Conservation (phyloP, 768 basidiomycete genomes). For the Trametes cingulata region DNA sequence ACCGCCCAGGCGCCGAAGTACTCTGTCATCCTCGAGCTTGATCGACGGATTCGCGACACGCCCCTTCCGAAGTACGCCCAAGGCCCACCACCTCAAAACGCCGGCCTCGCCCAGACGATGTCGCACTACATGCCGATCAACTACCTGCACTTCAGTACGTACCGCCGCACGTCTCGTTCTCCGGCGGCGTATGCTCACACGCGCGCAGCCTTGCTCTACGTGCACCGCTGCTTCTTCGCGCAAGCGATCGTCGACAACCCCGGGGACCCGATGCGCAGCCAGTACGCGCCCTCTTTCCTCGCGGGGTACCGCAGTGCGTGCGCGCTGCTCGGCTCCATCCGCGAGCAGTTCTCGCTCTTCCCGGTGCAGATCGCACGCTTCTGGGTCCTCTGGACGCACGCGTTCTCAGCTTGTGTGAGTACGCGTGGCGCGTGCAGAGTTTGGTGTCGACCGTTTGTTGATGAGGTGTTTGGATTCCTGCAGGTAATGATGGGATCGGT, state of each 20-base stretch:
- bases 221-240: conserved; percentile 72
- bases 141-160: conserved; percentile 68
- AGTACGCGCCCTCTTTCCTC: conserved; percentile 71
- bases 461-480: neutral
- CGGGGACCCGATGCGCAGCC: conserved; percentile 64
- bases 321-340: conserved; percentile 53
- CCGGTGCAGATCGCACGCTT: conserved; percentile 61
- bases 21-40: conserved; percentile 63
- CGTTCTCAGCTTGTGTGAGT: conserved; percentile 42
- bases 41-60: conserved; percentile 65
- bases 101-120: conserved; percentile 63
- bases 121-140: conserved; percentile 74
- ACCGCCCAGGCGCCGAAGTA: conserved; percentile 62
- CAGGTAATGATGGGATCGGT: conserved; percentile 79
- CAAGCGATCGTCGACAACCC: conserved; percentile 69
- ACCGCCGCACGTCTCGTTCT: conserved; percentile 2
- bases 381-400: conserved; percentile 65
- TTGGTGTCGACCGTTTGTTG: no score
- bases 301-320: conserved; percentile 74
- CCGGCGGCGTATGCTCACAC: conserved; percentile 56
- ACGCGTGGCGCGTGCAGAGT: no score
- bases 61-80: conserved; percentile 64
- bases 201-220: conserved; percentile 66
- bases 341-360: conserved; percentile 52
- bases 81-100: conserved; percentile 47